Base-by-base conservation (phyloP, 345 rosid species). In the Eucalyptus marginata region DNA sequence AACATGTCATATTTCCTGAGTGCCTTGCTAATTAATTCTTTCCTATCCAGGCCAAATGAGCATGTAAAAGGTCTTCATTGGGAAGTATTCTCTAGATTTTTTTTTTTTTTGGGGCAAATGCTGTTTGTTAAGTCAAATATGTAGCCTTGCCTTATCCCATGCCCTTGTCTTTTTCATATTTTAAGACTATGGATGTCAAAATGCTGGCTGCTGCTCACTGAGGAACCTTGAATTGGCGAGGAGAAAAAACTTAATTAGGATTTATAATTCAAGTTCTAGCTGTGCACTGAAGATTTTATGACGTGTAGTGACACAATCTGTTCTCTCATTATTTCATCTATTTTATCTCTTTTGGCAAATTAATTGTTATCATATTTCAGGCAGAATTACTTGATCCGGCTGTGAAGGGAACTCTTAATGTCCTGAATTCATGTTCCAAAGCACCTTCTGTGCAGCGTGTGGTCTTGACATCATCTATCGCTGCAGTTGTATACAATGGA, bases 311-410 rank as follows among this genome's bases (percentile, higher is more conserved):
- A 76, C 84, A 11, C 29, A 40, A 76, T 40, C 44, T 76, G 44
- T 25, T 40, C 83, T 76, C 47, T 40, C 29, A 40, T 40, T 76
- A 40, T 76, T 76, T 76, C 16, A 76, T 43, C 84, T 36, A 76
- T 1, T 22, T 76, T 5, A 40, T 76, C 83, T 76, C 84, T 76
- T 40, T 40, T 43, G 29, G 29, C 84, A 40, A 76, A 76, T 76
- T 89, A n/a, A 51, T 31, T 16, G 40, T 62, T 59, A 13, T 25
- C 56, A 49, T 87, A 36, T 91, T 92, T 88, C 94, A 97, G 99
- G 94, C 90, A 58, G 98, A 97, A 89, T 91, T 96, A 91, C 88
- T 96, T 88, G 99, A 95, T 90, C 99, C 97, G 89, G 99, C 99
- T 2, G 93, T 97, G 87, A 96, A 95, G 86, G 99, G 99, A 68